phyloP scores from a whole-genome alignment of 306 rosid species.

The Prunus armeniaca region DNA sequence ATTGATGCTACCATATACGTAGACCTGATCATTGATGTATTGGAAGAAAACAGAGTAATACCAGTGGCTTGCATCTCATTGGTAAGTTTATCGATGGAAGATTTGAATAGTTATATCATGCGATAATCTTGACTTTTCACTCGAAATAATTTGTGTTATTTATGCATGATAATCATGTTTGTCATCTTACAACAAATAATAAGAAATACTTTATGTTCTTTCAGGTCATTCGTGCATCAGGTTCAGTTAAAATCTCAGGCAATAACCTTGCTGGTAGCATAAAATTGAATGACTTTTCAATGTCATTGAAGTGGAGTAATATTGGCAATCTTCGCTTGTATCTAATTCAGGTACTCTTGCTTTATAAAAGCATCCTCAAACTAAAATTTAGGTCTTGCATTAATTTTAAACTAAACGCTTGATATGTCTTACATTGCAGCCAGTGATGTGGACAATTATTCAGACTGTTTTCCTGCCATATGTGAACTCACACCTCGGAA shows the following conservation, averaged over 20 bases:
- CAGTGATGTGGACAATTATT: constrained; percentile 61
- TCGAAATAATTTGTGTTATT: background rate
- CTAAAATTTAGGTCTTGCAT: background rate
- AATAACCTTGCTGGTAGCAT: constrained; percentile 70
- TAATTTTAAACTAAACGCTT: constrained; percentile 3
- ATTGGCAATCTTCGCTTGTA: constrained; percentile 70
- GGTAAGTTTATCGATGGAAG: constrained; percentile 44
- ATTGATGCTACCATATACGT: constrained; percentile 40
- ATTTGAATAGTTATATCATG: background rate
- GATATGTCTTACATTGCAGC: constrained; percentile 49
- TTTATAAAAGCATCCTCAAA: background rate
- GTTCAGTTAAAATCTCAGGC: constrained; percentile 54
- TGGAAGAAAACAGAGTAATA: constrained; percentile 49
- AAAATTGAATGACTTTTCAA: constrained; percentile 54
- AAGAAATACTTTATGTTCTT: constrained; percentile 1
- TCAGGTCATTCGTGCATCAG: constrained; percentile 64
- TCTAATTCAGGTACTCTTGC: constrained; percentile 66
- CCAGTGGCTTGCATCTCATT: constrained; percentile 88
- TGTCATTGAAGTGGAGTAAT: constrained; percentile 86
- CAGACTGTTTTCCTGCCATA: constrained; percentile 74
- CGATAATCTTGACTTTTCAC: background rate
- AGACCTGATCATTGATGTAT: constrained; percentile 68
- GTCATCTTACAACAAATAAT: background rate
- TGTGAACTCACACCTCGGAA: constrained; percentile 57
- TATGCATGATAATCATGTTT: background rate